Evolutionary conservation across 768 basidiomycete genomes (phyloP), one percentile per base, ranked within the genome.

Genomic region (Crassisporium funariophilum): DNA sequence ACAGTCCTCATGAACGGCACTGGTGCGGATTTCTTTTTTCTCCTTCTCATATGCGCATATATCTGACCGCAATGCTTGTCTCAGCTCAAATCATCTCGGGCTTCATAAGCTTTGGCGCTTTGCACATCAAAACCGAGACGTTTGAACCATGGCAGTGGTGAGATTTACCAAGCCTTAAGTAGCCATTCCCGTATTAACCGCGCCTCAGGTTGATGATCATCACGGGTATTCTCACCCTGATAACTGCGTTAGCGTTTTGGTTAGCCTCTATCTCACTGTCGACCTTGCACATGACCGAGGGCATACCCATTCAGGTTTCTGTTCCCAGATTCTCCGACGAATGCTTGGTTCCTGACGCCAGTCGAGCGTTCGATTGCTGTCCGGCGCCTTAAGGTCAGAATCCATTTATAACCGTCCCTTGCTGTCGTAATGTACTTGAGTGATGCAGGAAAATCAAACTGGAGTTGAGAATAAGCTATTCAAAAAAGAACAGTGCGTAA

Each of bases 401-500:
- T 36, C 29, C 8, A 27, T 19, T 33, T 16, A 33, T 19, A 10
- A 4, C 19, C n/a, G 4, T 27, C n/a, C 16, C 15, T 34, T 10
- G 25, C 40, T 8, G 35, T 5, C 3, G 23, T 23, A 16, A 16
- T 35, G 20, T 25, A 27, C 36, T 13, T 5, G 19, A 19, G 11
- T 16, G 6, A 36, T 48, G 15, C 17, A 83, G 80, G 77, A 71
- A 64, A 88, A 89, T 52, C 86, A 91, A 78, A 86, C 85, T 0
- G 89, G 88, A 22, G 78, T 89, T 8, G 88, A 90, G 65, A 90
- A 88, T 59, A 91, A 91, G 56, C 75, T 75, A 42, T 91, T 87
- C 68, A 91, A 91, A 69, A 79, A 73, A 43, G 84, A 88, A 27
- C 88, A 91, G 87, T 88, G 45, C 52, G 84, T 74, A 33, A 33